phyloP scores from a whole-genome alignment of 83 land plant genomes.

The Diphasiastrum complanatum region DNA sequence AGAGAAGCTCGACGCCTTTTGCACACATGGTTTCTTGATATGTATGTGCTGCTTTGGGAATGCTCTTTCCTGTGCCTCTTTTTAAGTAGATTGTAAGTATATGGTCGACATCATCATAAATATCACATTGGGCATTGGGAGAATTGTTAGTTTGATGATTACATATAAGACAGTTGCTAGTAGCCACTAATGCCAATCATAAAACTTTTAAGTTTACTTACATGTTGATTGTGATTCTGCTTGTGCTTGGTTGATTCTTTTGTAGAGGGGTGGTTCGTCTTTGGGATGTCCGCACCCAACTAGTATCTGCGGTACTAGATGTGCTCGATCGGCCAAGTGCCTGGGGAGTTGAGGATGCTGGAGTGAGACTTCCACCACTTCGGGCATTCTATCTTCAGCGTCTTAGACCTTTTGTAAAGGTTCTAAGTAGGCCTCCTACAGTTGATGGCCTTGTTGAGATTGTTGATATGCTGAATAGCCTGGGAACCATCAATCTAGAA shows the following conservation, averaged over 20 bases:
- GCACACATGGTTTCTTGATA: constrained; percentile 21
- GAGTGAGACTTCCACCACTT: constrained; percentile 14
- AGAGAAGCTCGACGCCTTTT: constrained; percentile 31
- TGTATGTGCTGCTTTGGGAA: constrained; percentile 15
- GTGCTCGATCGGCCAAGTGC: constrained; percentile 7
- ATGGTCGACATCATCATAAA: no score
- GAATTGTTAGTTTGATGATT: no score
- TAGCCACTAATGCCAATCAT: no score
- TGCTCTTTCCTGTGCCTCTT: no score
- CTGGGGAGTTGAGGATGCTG: constrained; percentile 9
- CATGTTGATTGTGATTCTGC: no score
- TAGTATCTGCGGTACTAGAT: constrained; percentile 20
- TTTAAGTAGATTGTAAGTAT: no score
- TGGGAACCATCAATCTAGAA: neutral
- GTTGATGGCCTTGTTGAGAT: constrained; percentile 10
- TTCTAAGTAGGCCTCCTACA: constrained; percentile 12
- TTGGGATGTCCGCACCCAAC: constrained; percentile 21
- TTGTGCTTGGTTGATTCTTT: constrained; percentile 6
- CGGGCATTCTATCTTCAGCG: constrained; percentile 13
- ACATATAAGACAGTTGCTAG: no score
- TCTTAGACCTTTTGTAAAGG: constrained; percentile 10
- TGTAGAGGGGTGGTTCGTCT: constrained; percentile 28
- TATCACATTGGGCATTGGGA: no score
- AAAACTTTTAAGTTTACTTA: no score
- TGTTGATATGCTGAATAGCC: constrained; percentile 19